These are phyloP conservation scores for Patellaria atrata DNA, from an alignment of 495 filamentous ascomycete species.

Conservation along the genomic window DNA sequence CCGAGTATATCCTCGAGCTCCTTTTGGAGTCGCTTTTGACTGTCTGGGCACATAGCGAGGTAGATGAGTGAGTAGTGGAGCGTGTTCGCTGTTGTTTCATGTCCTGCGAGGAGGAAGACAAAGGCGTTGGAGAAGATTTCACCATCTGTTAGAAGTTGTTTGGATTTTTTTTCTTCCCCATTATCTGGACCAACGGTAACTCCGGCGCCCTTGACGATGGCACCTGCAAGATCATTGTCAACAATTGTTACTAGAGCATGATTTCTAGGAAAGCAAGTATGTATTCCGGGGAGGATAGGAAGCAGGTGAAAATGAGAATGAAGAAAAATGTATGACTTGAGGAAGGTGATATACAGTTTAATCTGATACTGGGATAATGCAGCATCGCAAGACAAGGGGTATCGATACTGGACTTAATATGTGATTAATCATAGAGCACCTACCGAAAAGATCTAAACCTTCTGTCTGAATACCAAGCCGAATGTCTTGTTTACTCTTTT, in stretches of 20 bases:
- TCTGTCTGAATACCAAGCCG: constrained; percentile 30
- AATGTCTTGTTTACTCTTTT: constrained; percentile 38
- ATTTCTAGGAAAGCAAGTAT: too few relatives aligned
- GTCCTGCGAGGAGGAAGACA: constrained; percentile 55
- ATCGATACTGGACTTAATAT: too few relatives aligned
- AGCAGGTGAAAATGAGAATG: too few relatives aligned
- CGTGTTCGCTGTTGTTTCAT: constrained; percentile 57
- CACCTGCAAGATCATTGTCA: constrained; percentile 17
- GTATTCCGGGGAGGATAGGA: too few relatives aligned
- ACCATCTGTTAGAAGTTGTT: constrained; percentile 32
- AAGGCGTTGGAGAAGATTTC: constrained; percentile 61
- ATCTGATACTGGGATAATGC: too few relatives aligned
- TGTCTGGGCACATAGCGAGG: constrained; percentile 42
- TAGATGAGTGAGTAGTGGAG: constrained; percentile 46
- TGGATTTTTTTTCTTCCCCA: constrained; percentile 16
- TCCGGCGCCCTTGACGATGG: constrained; percentile 27
- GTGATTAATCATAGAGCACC: constrained; percentile 28
- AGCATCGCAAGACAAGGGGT: too few relatives aligned
- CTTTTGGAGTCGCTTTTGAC: constrained; percentile 44
- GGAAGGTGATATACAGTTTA: too few relatives aligned
- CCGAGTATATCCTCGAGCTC: constrained; percentile 46
- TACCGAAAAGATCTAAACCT: constrained; percentile 56
- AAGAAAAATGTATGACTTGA: too few relatives aligned
- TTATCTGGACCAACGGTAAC: constrained; percentile 20
- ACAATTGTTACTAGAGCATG: too few relatives aligned